Conservation (phyloP, 495 filamentous ascomycete genomes). For the Penicillium antarcticum region DNA sequence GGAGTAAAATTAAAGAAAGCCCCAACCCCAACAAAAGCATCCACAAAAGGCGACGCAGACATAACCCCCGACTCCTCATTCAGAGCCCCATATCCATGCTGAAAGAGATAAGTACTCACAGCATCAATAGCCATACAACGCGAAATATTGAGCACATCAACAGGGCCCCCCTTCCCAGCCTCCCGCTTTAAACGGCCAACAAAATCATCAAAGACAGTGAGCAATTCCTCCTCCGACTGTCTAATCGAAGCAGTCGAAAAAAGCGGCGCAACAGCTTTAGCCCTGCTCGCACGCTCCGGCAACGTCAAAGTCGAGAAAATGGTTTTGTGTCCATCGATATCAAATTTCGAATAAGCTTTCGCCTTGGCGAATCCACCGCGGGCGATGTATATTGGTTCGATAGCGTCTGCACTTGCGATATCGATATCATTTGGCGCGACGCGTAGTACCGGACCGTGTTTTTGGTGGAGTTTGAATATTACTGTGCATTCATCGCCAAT, state of each 20-base stretch:
- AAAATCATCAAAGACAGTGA: constrained; percentile 35
- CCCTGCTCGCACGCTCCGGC: constrained; percentile 36
- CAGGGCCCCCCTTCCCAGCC: constrained; percentile 21
- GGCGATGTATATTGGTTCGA: constrained; percentile 41
- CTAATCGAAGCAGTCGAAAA: constrained; percentile 43
- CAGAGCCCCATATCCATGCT: constrained; percentile 39
- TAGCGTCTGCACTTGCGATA: constrained; percentile 38
- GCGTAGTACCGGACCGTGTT: constrained; percentile 44
- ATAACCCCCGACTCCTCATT: constrained; percentile 27
- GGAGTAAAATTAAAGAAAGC: constrained; percentile 44
- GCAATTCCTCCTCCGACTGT: constrained; percentile 21
- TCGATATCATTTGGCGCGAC: constrained; percentile 49
- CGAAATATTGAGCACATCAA: constrained; percentile 43
- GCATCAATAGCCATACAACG: constrained; percentile 44
- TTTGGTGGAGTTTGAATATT: constrained; percentile 34
- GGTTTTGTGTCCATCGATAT: constrained; percentile 47
- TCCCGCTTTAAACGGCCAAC: constrained; percentile 31
- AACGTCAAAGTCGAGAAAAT: constrained; percentile 47
- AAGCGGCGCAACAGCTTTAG: constrained; percentile 46
- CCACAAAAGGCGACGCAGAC: constrained; percentile 36
- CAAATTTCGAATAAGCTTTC: constrained; percentile 47
- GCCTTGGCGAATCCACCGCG: constrained; percentile 48
- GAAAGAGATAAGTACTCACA: constrained; percentile 45
- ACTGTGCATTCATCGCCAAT: constrained; percentile 35
- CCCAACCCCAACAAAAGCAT: constrained; percentile 47